These are phyloP conservation scores for Drechslerella stenobrocha DNA, from an alignment of 2,329 filamentous ascomycete species.

Conservation along the genomic window DNA sequence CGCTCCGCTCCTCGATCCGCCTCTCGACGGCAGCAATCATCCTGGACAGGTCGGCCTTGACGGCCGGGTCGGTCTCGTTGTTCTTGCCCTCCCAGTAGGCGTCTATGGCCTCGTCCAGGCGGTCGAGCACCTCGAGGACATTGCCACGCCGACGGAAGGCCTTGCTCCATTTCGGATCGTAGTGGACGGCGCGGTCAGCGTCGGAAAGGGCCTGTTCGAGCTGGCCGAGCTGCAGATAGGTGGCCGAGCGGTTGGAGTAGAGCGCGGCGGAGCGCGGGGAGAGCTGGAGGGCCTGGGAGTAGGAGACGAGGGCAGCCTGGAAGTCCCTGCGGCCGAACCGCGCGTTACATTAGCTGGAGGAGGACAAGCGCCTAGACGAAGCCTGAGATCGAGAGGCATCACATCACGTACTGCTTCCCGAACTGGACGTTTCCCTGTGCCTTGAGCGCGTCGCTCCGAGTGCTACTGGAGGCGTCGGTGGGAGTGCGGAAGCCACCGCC, in stretches of 20 bases:
- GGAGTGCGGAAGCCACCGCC: conserved; percentile 16
- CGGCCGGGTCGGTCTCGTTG: conserved; percentile 45
- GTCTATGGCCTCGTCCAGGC: conserved; percentile 48
- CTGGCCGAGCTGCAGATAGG: conserved; percentile 50
- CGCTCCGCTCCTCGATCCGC: conserved; percentile 40
- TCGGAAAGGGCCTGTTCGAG: conserved; percentile 50
- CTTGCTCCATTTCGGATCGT: conserved; percentile 51
- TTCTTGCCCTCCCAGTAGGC: conserved; percentile 49
- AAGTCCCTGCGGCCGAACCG: conserved; percentile 47
- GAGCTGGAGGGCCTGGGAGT: conserved; percentile 50
- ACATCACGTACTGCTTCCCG: conserved; percentile 50
- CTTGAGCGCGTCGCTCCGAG: conserved; percentile 51
- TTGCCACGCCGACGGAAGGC: conserved; percentile 51
- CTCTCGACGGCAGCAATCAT: conserved; percentile 47
- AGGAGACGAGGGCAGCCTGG: conserved; percentile 49
- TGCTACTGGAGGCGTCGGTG: conserved; percentile 34
- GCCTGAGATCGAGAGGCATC: too few relatives aligned
- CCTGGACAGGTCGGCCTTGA: conserved; percentile 33
- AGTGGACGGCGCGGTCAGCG: conserved; percentile 50
- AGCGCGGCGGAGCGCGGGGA: conserved; percentile 50
- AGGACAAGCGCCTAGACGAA: background rate
- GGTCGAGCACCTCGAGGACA: conserved; percentile 51
- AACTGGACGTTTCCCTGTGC: conserved; percentile 51
- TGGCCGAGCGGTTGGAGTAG: conserved; percentile 52
- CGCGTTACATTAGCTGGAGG: background rate